These are phyloP conservation scores for Paramecium sexaurelia DNA, from an alignment of 73 alveolate genomes.

Conservation along the genomic window DNA sequence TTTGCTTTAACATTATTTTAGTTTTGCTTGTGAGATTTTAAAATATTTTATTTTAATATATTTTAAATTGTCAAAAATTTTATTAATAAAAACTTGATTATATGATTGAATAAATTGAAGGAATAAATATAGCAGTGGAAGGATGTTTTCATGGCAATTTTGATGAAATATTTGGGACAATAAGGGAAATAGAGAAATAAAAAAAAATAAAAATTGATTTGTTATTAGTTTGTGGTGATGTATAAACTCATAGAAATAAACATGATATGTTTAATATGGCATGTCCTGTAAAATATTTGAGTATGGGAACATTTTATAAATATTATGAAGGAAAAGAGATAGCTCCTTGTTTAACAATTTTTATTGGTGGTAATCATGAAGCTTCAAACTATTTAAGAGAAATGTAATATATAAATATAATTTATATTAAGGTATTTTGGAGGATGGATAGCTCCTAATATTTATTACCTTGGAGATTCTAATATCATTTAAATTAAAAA, in stretches of 20 bases:
- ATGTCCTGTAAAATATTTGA: conserved; percentile 78
- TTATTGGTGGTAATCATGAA: conserved; percentile 98
- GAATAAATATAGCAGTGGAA: conserved; percentile 76
- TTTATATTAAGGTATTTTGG: conserved; percentile 82
- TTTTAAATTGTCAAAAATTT: not conserved
- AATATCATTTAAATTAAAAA: conserved; percentile 80
- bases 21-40: not conserved
- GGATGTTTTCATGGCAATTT: conserved; percentile 85
- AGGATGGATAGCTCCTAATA: conserved; percentile 95
- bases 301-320: conserved; percentile 77
- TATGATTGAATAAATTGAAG: not conserved
- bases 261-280: conserved; percentile 76
- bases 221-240: conserved; percentile 83
- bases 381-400: conserved; percentile 91
- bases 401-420: not conserved
- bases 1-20: not conserved
- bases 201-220: conserved; percentile 70
- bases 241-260: conserved; percentile 76
- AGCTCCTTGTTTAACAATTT: conserved; percentile 91
- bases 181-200: conserved; percentile 68
- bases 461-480: conserved; percentile 90
- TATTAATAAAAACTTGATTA: no score
- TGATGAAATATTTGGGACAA: conserved; percentile 70
- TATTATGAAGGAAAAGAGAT: conserved; percentile 69
- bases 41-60: not conserved